Percentiles rank a stretch among this genome's conserved stretches.
Evolutionary conservation across 179 eudicot genomes (phyloP).

Genomic region (Pouteria campechiana): DNA sequence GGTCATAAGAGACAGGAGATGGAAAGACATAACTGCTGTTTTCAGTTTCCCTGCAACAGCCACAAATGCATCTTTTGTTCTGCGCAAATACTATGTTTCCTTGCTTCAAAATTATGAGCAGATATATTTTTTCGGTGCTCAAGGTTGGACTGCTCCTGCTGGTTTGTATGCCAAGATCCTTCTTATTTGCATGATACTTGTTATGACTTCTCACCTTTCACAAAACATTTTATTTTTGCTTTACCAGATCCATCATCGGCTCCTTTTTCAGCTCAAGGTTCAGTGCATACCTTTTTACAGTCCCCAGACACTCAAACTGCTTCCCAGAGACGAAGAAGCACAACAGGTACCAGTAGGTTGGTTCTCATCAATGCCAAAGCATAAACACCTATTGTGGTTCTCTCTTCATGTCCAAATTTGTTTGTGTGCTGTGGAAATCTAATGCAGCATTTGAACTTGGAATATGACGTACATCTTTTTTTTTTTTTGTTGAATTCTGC

Average conservation of each 20-base stretch:
- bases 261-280: conserved; percentile 25
- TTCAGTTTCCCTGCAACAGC: conserved; percentile 91
- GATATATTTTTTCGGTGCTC: conserved; percentile 64
- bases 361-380: no score
- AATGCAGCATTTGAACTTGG: no score
- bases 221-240: conserved; percentile 38
- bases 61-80: conserved; percentile 88
- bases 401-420: no score
- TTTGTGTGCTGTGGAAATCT: no score
- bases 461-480: no score
- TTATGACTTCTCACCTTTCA: no score
- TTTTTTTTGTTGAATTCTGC: no score
- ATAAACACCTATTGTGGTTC: no score
- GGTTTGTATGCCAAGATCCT: conserved; percentile 11
- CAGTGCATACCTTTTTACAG: conserved; percentile 6
- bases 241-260: conserved; percentile 18
- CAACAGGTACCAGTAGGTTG: no score
- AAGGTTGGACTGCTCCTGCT: conserved; percentile 39
- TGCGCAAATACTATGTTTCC: conserved; percentile 75
- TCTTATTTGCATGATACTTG: no score
- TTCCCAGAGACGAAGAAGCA: conserved; percentile 15
- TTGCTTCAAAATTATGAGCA: conserved; percentile 69
- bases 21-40: conserved; percentile 82
- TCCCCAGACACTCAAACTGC: conserved; percentile 13
- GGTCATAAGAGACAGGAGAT: conserved; percentile 63